phyloP scores from a whole-genome alignment of 2,329 filamentous ascomycete genomes.

The Coniochaeta pulveracea region DNA sequence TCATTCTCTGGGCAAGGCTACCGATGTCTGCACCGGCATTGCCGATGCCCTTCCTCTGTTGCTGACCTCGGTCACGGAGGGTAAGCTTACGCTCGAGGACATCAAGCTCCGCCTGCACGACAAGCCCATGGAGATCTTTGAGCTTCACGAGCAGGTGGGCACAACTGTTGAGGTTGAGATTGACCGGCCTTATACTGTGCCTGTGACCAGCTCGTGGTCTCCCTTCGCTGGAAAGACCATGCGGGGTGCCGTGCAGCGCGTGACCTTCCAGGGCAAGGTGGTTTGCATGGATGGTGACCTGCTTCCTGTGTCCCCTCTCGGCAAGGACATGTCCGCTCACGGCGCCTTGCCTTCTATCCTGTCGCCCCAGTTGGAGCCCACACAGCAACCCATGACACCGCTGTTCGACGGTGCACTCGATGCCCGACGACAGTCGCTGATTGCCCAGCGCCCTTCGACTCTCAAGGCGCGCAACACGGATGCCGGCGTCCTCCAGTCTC shows the following conservation, averaged over 20 bases:
- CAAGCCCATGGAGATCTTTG: slow-evolving; percentile 72
- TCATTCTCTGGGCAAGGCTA: slow-evolving; percentile 36
- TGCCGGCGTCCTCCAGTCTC: slow-evolving; percentile 16
- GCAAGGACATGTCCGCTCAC: slow-evolving; percentile 68
- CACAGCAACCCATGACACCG: slow-evolving; percentile 18
- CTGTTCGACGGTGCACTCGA: slow-evolving; percentile 20
- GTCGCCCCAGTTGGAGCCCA: slow-evolving; percentile 42
- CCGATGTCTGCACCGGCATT: slow-evolving; percentile 54
- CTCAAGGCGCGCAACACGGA: slow-evolving; percentile 23
- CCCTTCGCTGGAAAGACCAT: slow-evolving; percentile 60
- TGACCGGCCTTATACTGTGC: slow-evolving; percentile 55
- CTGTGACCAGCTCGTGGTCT: slow-evolving; percentile 47
- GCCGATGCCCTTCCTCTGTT: slow-evolving; percentile 63
- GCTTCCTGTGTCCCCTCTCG: slow-evolving; percentile 41
- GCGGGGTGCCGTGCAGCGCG: slow-evolving; percentile 60
- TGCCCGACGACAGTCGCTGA: slow-evolving; percentile 20
- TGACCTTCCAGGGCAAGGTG: slow-evolving; percentile 64
- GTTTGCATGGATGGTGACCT: slow-evolving; percentile 64
- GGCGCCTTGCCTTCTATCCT: slow-evolving; percentile 40
- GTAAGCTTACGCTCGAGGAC: slow-evolving; percentile 62
- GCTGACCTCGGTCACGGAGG: slow-evolving; percentile 64
- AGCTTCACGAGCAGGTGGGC: slow-evolving; percentile 68
- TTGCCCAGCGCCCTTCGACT: slow-evolving; percentile 20
- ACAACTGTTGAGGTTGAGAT: slow-evolving; percentile 66
- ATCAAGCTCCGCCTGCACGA: slow-evolving; percentile 61